Base-by-base conservation (phyloP, 1,139 yeast genomes). In the Suhomyces taliae region DNA sequence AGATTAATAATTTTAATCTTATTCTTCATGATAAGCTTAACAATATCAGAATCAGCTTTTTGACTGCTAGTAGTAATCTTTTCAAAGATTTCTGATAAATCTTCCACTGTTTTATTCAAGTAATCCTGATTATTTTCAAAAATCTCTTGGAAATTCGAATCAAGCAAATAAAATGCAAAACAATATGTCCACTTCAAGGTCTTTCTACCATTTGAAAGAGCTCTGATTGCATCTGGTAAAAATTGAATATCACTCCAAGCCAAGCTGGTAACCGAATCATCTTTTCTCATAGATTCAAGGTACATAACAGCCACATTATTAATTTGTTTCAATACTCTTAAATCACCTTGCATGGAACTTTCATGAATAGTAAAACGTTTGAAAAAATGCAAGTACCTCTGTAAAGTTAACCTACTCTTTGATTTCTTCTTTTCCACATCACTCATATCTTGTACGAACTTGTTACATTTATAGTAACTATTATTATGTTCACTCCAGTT, bases 171-270 rank as follows among this genome's bases (percentile, higher is more conserved):
- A 60, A 70, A 93, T 3, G 90, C 85, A 61, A 90, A 80, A 6
- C 91, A 90, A 66, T 89, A 91, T 0, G 97, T 84, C 98, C 98
- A 93, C 67, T 90, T 88, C 44, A 93, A 71, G 2, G 91, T 82
- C 41, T 83, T 83, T 48, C 98, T 74, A 2, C 96, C 89, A 47
- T 77, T 79, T 35, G 85, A 74, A 46, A 90, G 69, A 1, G 81
- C 78, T 40, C 76, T 74, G 47, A 87, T 84, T 40, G 93, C 83
- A 51, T 87, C 95, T 8, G 84, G 79, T 44, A 90, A 74, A 61
- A 87, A 91, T 59, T 89, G 95, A 1, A 90, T 87, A 59, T 91
- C 97, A 48, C 88, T 88, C 96, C 97, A 90, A 2, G 95, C 85
- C 49, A 89, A 54, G 4, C 83, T 82, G 6, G 42, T 45, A 15